Conservation (phyloP, 2,329 filamentous ascomycete genomes). For the Plectosphaerella plurivora region DNA sequence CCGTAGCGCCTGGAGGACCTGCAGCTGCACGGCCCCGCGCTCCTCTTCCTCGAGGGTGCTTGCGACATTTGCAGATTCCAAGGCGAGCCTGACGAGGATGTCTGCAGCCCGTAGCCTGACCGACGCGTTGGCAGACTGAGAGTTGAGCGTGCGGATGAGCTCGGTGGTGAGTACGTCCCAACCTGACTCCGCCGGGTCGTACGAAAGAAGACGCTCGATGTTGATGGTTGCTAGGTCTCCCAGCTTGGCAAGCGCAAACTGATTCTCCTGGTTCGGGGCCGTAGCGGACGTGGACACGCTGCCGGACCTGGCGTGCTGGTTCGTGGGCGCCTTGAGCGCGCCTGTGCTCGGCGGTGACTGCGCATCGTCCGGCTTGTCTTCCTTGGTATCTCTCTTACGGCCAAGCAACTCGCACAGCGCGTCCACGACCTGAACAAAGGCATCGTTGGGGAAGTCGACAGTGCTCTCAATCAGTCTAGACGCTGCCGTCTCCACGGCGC, state of each 20-base stretch:
- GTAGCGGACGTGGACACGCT: constrained; percentile 41
- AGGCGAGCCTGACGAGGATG: constrained; percentile 53
- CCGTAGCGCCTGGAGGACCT: constrained; percentile 63
- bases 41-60: constrained; percentile 44
- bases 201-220: constrained; percentile 66
- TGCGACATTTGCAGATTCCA: constrained; percentile 55
- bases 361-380: constrained; percentile 17
- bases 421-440: constrained; percentile 73
- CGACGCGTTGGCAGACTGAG: constrained; percentile 39
- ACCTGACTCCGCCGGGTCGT: constrained; percentile 63
- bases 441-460: constrained; percentile 77
- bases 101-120: constrained; percentile 60
- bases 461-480: constrained; percentile 88
- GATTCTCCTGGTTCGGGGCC: constrained; percentile 55
- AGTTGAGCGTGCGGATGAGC: constrained; percentile 46
- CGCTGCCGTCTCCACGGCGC: constrained; percentile 84
- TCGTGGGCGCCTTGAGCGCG: constrained; percentile 28
- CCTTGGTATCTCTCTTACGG: constrained; percentile 19
- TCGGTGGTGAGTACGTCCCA: constrained; percentile 66
- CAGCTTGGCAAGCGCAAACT: constrained; percentile 68
- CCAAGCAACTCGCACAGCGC: constrained; percentile 71
- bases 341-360: constrained; percentile 27
- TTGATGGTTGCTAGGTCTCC: constrained; percentile 72
- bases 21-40: constrained; percentile 63
- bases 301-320: constrained; percentile 37